Evolutionary conservation across 129 eudicot genomes (phyloP).

Genomic region (Deinandra increscens): DNA sequence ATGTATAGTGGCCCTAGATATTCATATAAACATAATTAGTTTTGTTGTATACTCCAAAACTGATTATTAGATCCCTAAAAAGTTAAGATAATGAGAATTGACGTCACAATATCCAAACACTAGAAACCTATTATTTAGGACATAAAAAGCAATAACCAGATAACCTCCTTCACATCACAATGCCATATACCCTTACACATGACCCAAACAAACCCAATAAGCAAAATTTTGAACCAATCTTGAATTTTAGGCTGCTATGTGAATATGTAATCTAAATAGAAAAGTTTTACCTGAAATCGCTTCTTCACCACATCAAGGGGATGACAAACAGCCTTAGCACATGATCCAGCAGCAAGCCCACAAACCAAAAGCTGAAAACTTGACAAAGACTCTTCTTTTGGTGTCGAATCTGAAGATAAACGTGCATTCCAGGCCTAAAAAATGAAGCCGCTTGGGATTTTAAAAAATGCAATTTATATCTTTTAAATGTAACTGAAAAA

Average conservation of each 20-base stretch:
- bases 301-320: slow-evolving; percentile 97
- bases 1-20: neutral
- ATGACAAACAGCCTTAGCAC: slow-evolving; percentile 91
- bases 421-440: slow-evolving; percentile 59
- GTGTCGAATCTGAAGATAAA: slow-evolving; percentile 25
- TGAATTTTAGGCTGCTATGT: neutral
- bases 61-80: neutral
- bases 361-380: slow-evolving; percentile 89
- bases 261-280: neutral
- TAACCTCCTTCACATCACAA: neutral
- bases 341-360: slow-evolving; percentile 87
- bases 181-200: neutral
- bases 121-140: neutral
- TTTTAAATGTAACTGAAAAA: neutral
- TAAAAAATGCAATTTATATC: neutral
- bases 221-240: neutral
- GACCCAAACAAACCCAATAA: neutral
- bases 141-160: neutral
- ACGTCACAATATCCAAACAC: neutral
- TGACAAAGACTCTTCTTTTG: slow-evolving; percentile 44
- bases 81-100: neutral
- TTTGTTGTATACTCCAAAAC: neutral
- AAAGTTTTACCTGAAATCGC: slow-evolving; percentile 76
- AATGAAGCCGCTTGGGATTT: neutral
- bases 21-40: neutral